Evolutionary conservation across 495 filamentous ascomycete genomes (phyloP).

Genomic region (Lindgomyces ingoldianus): DNA sequence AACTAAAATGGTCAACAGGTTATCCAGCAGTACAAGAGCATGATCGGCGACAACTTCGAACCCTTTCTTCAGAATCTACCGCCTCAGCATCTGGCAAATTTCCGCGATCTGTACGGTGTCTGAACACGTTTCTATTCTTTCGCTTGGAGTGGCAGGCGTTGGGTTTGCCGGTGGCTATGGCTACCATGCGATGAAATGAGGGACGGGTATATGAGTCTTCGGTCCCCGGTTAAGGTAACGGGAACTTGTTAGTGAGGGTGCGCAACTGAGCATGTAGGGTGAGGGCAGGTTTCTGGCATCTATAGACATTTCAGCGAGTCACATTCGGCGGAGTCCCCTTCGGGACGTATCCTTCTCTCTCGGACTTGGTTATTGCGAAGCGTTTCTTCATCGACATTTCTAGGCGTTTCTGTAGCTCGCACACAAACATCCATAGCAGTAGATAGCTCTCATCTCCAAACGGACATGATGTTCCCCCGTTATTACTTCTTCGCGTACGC

Average conservation of each 20-base stretch:
- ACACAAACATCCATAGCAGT: constrained; percentile 31
- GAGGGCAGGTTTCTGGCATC: constrained; percentile 28
- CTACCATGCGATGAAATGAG: constrained; percentile 6
- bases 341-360: constrained; percentile 1
- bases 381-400: constrained; percentile 33
- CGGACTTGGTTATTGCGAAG: constrained; percentile 9
- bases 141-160: constrained; percentile 24
- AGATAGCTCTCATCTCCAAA: constrained; percentile 27
- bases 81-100: constrained; percentile 38
- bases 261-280: constrained; percentile 5
- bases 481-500: not conserved
- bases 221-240: constrained; percentile 22
- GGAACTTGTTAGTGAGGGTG: constrained; percentile 3
- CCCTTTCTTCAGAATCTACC: constrained; percentile 72
- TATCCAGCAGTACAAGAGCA: constrained; percentile 74
- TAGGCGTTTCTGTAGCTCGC: constrained; percentile 27
- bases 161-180: not conserved
- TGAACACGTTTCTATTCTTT: constrained; percentile 30
- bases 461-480: constrained; percentile 6
- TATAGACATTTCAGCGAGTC: constrained; percentile 37
- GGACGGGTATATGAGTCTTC: constrained; percentile 2
- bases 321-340: constrained; percentile 12
- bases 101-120: constrained; percentile 32
- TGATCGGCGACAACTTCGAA: constrained; percentile 85
- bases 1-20: constrained; percentile 50